Evolutionary conservation across 2,329 filamentous ascomycete species (phyloP).

Genomic region (Colletotrichum cordylinicola): DNA sequence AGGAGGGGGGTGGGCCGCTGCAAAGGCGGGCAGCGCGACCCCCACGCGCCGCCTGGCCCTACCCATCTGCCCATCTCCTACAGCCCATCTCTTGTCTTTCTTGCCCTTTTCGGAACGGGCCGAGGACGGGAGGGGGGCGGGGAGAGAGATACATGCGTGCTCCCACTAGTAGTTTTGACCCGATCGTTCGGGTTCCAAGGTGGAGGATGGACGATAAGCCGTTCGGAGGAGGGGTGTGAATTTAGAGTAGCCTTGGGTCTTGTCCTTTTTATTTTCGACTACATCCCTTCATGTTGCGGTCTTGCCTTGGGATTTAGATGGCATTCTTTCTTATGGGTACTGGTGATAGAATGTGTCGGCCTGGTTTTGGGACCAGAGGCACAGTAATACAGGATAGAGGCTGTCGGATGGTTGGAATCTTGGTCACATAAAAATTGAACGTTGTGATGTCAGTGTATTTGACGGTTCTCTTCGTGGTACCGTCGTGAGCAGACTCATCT

Average conservation of each 20-base stretch:
- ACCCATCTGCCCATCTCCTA: background rate
- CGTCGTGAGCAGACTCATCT: background rate
- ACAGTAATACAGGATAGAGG: background rate
- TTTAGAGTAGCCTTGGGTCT: background rate
- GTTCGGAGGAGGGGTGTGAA: background rate
- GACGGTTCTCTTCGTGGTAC: background rate
- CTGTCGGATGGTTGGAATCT: background rate
- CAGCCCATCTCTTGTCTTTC: background rate
- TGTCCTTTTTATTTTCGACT: background rate
- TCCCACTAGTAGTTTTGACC: background rate
- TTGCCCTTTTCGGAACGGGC: background rate
- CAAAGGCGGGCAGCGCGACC: background rate
- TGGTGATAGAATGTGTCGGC: background rate
- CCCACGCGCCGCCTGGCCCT: background rate
- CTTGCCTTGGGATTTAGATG: background rate
- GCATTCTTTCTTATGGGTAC: background rate
- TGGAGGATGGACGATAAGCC: background rate
- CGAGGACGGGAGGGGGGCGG: background rate
- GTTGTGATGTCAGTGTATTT: background rate
- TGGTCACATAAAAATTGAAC: background rate
- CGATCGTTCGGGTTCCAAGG: background rate
- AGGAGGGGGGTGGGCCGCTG: background rate
- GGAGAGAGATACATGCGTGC: background rate
- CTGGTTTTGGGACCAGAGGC: background rate
- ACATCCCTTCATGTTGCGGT: background rate